Evolutionary conservation across 1,284 basidiomycete genomes (phyloP), one percentile per base, ranked within the genome.

Genomic region (Ceratobasidium theobromae): DNA sequence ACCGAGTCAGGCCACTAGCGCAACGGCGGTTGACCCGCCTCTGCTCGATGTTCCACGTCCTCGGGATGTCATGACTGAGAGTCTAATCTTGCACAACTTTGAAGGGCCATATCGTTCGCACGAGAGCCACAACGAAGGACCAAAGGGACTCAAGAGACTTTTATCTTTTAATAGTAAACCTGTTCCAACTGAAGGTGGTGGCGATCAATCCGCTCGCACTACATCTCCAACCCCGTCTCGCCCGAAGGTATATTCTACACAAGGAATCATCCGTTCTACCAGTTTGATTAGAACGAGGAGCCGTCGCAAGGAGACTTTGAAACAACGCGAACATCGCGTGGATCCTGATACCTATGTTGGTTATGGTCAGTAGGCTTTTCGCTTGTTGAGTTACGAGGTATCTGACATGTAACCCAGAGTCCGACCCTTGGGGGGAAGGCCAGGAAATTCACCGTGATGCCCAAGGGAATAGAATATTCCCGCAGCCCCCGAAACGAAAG

Each of bases 251-350:
- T 21, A 30, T 33, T 21, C 60, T 5, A 64, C 49, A 18, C 48
- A 48, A n/a, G 60, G 48, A 21, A 52, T 64, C 38, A 64, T 64
- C 53, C 60, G 60, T 6, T 64, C 60, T 30, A 49, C 60, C 12
- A 64, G 60, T 25, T 64, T 64, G 40, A 64, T 64, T 18, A 40
- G 60, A 32, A 64, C 60, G 25, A 51, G 57, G 45, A 64, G 60
- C 40, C 60, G 60, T 1, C 48, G 49, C 27, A 64, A 64, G 21
- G 60, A 64, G 16, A 32, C 35, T 38, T 43, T 49, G 2, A 64
- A 64, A 64, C 8, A 27, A n/a, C 48, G 40, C 6, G 60, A 53
- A 38, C 60, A 32, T 16, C 57, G 60, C 40, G 60, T 45, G 21
- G 48, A 53, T 27, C 60, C 60, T 14, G 60, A 64, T 9, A 32